phyloP scores from a whole-genome alignment of 1,284 basidiomycete genomes.

The Kalmanozyma brasiliensis region DNA sequence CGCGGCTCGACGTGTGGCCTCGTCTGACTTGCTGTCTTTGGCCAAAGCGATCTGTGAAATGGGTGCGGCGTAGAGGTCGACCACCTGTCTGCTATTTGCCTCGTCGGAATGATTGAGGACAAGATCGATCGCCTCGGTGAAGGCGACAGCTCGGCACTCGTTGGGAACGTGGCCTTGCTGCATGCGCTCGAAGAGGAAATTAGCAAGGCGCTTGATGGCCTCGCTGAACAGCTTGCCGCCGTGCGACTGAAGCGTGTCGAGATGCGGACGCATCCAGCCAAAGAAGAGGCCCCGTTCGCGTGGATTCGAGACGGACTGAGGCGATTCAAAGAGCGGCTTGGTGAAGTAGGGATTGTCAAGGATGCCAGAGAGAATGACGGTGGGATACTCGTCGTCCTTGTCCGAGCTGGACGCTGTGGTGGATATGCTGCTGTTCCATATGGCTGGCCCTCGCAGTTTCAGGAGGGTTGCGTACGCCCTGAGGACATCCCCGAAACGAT shows the following conservation, averaged over 20 bases:
- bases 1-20: constrained; percentile 30
- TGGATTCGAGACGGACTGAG: constrained; percentile 26
- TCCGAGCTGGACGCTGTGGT: not conserved
- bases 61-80: constrained; percentile 55
- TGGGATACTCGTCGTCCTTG: constrained; percentile 42
- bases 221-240: constrained; percentile 45
- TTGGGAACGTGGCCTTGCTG: constrained; percentile 53
- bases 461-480: constrained; percentile 38
- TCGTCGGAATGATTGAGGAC: constrained; percentile 42
- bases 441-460: constrained; percentile 31
- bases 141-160: constrained; percentile 35
- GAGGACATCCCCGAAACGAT: constrained; percentile 45
- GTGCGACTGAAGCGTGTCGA: constrained; percentile 39
- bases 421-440: constrained; percentile 31
- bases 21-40: constrained; percentile 20
- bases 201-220: constrained; percentile 55
- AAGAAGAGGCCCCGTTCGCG: constrained; percentile 42
- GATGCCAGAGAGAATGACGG: constrained; percentile 51
- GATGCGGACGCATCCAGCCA: constrained; percentile 44
- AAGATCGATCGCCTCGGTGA: constrained; percentile 43
- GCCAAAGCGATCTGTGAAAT: constrained; percentile 48
- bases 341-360: constrained; percentile 57
- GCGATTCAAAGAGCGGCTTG: constrained; percentile 32
- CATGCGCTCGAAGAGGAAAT: constrained; percentile 61
- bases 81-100: constrained; percentile 40